phyloP scores from a whole-genome alignment of 2,329 filamentous ascomycete species.

The Alternaria gansuensis region DNA sequence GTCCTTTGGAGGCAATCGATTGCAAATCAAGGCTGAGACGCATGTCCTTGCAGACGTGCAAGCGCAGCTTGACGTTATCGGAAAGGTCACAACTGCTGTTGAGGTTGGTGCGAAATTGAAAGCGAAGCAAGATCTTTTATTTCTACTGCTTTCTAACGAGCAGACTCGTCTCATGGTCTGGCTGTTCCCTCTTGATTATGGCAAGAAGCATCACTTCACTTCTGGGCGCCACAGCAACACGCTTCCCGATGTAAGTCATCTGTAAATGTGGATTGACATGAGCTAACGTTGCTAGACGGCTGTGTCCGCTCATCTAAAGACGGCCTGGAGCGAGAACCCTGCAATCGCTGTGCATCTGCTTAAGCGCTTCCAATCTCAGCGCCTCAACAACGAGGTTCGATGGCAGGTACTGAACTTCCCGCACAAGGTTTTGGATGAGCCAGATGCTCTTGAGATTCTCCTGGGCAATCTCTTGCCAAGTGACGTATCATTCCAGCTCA shows the following conservation, averaged over 20 bases:
- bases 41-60: slow-evolving; percentile 81
- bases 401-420: slow-evolving; percentile 83
- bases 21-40: slow-evolving; percentile 93
- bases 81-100: slow-evolving; percentile 63
- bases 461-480: slow-evolving; percentile 77
- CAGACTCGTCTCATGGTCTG: slow-evolving; percentile 85
- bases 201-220: slow-evolving; percentile 63
- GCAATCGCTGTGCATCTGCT: slow-evolving; percentile 86
- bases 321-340: slow-evolving; percentile 87
- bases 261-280: neutral
- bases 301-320: slow-evolving; percentile 72
- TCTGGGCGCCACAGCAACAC: slow-evolving; percentile 56
- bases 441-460: slow-evolving; percentile 83
- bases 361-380: slow-evolving; percentile 78
- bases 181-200: slow-evolving; percentile 80
- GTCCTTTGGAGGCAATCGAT: slow-evolving; percentile 93
- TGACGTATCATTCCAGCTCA: slow-evolving; percentile 85
- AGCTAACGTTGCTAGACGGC: slow-evolving; percentile 57
- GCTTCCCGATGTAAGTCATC: slow-evolving; percentile 51
- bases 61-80: slow-evolving; percentile 69
- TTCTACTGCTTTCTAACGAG: slow-evolving; percentile 83
- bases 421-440: slow-evolving; percentile 79
- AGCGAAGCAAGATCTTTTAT: slow-evolving; percentile 83
- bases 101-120: slow-evolving; percentile 70
- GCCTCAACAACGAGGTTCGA: slow-evolving; percentile 77